These are phyloP conservation scores for Nissolia schottii DNA, from an alignment of 306 rosid species.

Conservation along the genomic window DNA sequence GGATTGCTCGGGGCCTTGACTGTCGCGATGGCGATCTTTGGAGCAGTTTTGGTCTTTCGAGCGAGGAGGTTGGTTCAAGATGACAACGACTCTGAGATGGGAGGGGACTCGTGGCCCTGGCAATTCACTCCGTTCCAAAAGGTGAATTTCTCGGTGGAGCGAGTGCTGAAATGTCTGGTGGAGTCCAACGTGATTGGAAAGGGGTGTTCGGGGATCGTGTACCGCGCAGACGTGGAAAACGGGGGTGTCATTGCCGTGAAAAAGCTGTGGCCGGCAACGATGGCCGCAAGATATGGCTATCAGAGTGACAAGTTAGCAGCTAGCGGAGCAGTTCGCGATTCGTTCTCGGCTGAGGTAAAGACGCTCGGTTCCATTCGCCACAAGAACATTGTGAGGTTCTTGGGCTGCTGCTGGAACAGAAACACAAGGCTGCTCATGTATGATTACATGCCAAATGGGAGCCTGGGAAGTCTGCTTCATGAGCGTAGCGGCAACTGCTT, in stretches of 20 bases:
- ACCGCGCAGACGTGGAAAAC: conserved; percentile 59
- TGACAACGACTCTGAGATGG: conserved; percentile 62
- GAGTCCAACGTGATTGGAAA: conserved; percentile 83
- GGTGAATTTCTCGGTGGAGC: conserved; percentile 72
- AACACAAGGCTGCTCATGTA: conserved; percentile 74
- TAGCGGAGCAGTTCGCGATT: conserved; percentile 49
- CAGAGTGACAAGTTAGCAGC: conserved; percentile 42
- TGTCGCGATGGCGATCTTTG: conserved; percentile 55
- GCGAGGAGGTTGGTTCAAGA: conserved; percentile 47
- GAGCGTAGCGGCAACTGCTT: conserved; percentile 64
- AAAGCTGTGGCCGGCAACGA: conserved; percentile 76
- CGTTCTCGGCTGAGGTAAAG: conserved; percentile 80
- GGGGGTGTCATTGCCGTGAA: conserved; percentile 82
- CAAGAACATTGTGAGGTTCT: conserved; percentile 85
- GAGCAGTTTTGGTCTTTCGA: conserved; percentile 42
- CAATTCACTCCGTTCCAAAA: conserved; percentile 84
- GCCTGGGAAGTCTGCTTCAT: conserved; percentile 77
- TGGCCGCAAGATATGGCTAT: conserved; percentile 31
- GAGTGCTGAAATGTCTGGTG: conserved; percentile 56
- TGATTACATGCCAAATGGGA: conserved; percentile 87
- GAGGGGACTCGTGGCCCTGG: conserved; percentile 83
- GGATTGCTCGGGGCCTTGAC: conserved; percentile 55
- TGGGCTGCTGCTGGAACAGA: conserved; percentile 83
- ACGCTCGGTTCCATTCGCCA: conserved; percentile 87
- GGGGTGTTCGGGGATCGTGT: conserved; percentile 82